Conservation (phyloP, 2,329 filamentous ascomycete species). For the Paraphaeosphaeria sporulosa region DNA sequence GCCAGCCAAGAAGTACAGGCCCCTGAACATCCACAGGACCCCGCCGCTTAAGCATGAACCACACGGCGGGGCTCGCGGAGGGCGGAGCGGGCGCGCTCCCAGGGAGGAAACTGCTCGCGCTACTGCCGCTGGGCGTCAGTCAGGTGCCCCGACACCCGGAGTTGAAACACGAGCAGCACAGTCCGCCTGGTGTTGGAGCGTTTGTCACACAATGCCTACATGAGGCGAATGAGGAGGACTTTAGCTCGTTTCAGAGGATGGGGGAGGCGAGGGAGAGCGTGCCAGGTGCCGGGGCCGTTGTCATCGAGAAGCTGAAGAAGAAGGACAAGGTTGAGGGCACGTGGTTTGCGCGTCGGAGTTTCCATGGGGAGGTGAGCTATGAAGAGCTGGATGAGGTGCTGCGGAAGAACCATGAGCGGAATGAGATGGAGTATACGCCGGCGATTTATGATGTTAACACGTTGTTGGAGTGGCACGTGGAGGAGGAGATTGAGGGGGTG, state of each 20-base stretch:
- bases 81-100: conserved; percentile 7
- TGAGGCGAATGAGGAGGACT: conserved; percentile 12
- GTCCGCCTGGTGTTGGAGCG: background rate
- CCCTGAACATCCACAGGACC: background rate
- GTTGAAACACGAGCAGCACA: conserved; percentile 4
- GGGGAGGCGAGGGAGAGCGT: conserved; percentile 6
- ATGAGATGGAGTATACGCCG: conserved; percentile 67
- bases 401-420: conserved; percentile 64
- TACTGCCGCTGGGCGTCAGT: conserved; percentile 10
- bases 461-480: conserved; percentile 53
- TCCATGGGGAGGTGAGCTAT: conserved; percentile 67
- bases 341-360: conserved; percentile 67
- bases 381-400: conserved; percentile 68
- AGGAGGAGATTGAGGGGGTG: conserved; percentile 30
- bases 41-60: background rate
- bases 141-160: conserved; percentile 17
- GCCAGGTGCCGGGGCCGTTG: background rate
- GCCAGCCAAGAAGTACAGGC: background rate
- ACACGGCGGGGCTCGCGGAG: conserved; percentile 10
- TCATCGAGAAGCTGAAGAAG: conserved; percentile 23
- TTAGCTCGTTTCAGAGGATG: conserved; percentile 6
- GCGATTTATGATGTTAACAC: conserved; percentile 59
- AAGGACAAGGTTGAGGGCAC: conserved; percentile 54
- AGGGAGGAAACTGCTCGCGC: conserved; percentile 1
- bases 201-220: conserved; percentile 12